phyloP scores from a whole-genome alignment of 176 grass and related monocot species.

The Carex littledalei region DNA sequence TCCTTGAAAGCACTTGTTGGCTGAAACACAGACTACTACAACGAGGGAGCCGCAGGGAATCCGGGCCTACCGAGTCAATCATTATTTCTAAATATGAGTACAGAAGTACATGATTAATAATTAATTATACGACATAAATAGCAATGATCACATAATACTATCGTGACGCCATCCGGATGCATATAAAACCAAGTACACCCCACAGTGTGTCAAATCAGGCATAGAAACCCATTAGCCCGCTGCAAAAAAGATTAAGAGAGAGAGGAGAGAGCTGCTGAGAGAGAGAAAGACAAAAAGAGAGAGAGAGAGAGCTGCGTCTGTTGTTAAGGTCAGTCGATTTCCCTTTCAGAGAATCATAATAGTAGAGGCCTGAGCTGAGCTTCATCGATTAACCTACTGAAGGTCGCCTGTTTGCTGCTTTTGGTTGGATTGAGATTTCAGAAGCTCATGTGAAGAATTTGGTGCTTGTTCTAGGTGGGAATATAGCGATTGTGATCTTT shows the following conservation, averaged over 20 bases:
- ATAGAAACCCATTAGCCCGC: constrained; percentile 9
- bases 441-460: constrained; percentile 12
- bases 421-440: constrained; percentile 4
- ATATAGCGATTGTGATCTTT: background rate
- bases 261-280: background rate
- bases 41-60: background rate
- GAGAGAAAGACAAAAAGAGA: background rate
- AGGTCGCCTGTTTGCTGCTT: background rate
- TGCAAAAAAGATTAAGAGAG: background rate
- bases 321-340: background rate
- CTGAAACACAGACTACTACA: background rate
- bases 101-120: constrained; percentile 16
- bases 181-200: constrained; percentile 7
- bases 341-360: background rate
- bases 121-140: constrained; percentile 28
- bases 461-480: background rate
- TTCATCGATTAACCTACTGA: background rate
- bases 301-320: background rate
- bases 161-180: constrained; percentile 25
- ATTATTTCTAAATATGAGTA: background rate
- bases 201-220: constrained; percentile 22
- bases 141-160: constrained; percentile 31
- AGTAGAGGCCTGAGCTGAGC: background rate
- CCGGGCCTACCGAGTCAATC: background rate
- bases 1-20: background rate